A percentile compares a stretch with the other conserved stretches of the same genome.
These are phyloP conservation scores for Fusarium cyanostomum DNA, from an alignment of 2,329 filamentous ascomycete species.

Conservation along the genomic window DNA sequence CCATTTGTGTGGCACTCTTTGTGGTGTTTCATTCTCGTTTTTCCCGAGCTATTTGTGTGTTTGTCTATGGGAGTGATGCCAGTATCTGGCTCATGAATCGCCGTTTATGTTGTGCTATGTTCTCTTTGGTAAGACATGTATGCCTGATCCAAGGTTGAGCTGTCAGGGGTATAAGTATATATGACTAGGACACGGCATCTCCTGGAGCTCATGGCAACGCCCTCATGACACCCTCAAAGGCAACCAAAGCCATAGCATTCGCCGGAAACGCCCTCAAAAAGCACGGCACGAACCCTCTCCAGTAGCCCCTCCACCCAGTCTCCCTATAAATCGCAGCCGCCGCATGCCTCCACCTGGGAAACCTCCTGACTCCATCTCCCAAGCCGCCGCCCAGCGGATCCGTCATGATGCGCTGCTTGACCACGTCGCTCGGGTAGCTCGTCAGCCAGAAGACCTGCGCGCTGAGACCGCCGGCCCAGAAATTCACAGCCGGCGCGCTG, in stretches of 20 bases:
- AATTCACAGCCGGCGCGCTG: constrained; percentile 85
- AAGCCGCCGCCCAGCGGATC: constrained; percentile 81
- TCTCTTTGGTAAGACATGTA: not conserved
- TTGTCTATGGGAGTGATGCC: not conserved
- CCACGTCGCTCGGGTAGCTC: constrained; percentile 89
- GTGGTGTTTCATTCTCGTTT: constrained; percentile 36
- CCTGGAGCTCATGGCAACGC: constrained; percentile 56
- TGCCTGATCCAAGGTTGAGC: not conserved
- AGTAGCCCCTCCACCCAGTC: constrained; percentile 81
- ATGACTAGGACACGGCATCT: not conserved
- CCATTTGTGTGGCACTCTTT: constrained; percentile 46
- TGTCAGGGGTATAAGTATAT: constrained; percentile 5
- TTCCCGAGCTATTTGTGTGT: not conserved
- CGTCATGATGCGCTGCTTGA: constrained; percentile 98
- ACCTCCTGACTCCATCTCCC: constrained; percentile 73
- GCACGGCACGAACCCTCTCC: constrained; percentile 92
- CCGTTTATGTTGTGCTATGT: too few relatives aligned
- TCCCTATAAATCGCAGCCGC: constrained; percentile 80
- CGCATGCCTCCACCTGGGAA: constrained; percentile 81
- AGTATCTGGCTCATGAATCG: too few relatives aligned
- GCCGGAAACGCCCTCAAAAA: constrained; percentile 94
- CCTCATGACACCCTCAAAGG: constrained; percentile 93
- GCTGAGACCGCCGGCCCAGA: constrained; percentile 94
- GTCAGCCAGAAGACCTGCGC: constrained; percentile 96
- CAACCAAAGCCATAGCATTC: constrained; percentile 91